These are phyloP conservation scores for Zygotorulaspora florentina DNA, from an alignment of 805 yeast genomes.

Conservation along the genomic window DNA sequence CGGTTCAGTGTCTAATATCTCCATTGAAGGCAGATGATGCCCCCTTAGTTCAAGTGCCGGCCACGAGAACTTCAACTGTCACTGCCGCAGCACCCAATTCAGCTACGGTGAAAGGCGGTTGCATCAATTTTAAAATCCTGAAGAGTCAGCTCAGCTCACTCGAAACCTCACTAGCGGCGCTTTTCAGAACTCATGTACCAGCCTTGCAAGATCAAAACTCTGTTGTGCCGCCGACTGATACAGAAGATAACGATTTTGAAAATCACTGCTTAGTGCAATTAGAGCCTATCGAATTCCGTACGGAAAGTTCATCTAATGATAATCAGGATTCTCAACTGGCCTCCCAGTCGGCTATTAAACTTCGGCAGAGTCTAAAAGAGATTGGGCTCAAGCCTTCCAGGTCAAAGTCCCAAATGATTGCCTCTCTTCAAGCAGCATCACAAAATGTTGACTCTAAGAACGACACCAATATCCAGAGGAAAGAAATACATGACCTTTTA, in stretches of 20 bases:
- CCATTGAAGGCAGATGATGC: constrained; percentile 22
- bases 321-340: constrained; percentile 1
- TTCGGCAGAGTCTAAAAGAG: constrained; percentile 21
- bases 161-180: neutral
- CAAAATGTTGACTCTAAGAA: constrained; percentile 18
- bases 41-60: constrained; percentile 28
- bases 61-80: constrained; percentile 19
- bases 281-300: neutral
- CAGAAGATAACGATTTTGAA: constrained; percentile 3
- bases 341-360: constrained; percentile 26
- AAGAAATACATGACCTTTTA: constrained; percentile 22
- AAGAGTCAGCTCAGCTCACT: neutral
- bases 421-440: constrained; percentile 29
- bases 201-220: constrained; percentile 1
- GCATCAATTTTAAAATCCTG: neutral
- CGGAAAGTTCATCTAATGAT: neutral
- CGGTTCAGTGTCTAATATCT: constrained; percentile 27
- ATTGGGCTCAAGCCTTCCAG: constrained; percentile 32
- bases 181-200: neutral
- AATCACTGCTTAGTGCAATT: constrained; percentile 4
- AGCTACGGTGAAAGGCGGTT: neutral
- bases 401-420: constrained; percentile 28
- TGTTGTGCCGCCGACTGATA: constrained; percentile 10
- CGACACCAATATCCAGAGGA: constrained; percentile 12
- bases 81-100: neutral